Conservation (phyloP, 805 yeast genomes). For the Candida tibetensis region DNA sequence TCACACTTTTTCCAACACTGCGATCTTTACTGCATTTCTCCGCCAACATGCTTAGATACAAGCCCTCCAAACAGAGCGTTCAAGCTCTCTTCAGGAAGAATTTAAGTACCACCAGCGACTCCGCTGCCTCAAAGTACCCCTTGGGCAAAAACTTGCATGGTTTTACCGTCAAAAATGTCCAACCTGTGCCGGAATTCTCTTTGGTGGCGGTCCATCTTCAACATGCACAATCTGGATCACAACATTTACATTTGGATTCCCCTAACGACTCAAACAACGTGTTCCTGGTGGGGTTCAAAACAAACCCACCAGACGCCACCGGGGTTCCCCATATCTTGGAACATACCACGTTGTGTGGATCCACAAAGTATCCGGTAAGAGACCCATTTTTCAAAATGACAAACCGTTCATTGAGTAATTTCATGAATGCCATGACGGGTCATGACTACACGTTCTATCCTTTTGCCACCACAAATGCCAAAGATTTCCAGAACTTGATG, state of each 20-base stretch:
- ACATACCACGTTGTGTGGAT: slow-evolving; percentile 95
- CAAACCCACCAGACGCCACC: slow-evolving; percentile 91
- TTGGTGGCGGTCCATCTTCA: slow-evolving; percentile 71
- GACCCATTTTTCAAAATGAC: slow-evolving; percentile 98
- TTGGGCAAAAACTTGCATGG: slow-evolving; percentile 65
- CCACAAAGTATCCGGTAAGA: slow-evolving; percentile 84
- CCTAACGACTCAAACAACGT: slow-evolving; percentile 83
- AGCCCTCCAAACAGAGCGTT: background rate
- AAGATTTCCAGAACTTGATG: slow-evolving; percentile 80
- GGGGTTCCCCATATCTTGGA: slow-evolving; percentile 97
- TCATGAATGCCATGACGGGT: slow-evolving; percentile 99
- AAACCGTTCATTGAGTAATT: slow-evolving; percentile 88
- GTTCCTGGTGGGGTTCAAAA: slow-evolving; percentile 84
- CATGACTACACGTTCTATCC: slow-evolving; percentile 95
- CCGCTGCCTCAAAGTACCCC: slow-evolving; percentile 46
- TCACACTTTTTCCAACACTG: too few species aligned
- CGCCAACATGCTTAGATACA: background rate
- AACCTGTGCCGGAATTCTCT: slow-evolving; percentile 77
- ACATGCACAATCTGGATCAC: slow-evolving; percentile 69
- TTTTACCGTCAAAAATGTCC: slow-evolving; percentile 59
- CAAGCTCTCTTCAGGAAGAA: background rate
- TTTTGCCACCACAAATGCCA: slow-evolving; percentile 86
- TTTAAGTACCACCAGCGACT: background rate
- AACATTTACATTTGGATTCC: slow-evolving; percentile 80
- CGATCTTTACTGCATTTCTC: too few species aligned